A percentile compares a stretch with the other conserved stretches of the same genome.
These are phyloP conservation scores for Mycena leptocephala DNA, from an alignment of 768 basidiomycete genomes.

Conservation along the genomic window DNA sequence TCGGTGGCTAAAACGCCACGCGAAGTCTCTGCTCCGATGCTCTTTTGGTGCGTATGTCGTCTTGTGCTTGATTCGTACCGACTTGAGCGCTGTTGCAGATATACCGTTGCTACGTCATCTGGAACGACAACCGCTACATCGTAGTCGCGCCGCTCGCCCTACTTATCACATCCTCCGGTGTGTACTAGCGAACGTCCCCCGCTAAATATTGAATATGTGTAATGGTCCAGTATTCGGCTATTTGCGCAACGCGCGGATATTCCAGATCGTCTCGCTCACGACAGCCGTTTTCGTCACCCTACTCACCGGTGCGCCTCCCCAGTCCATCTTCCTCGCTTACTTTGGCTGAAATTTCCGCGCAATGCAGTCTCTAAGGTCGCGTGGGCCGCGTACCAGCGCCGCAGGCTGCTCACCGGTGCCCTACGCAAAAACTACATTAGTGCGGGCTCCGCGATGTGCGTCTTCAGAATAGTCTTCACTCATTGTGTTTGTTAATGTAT, in stretches of 20 bases:
- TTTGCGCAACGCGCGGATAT: background rate
- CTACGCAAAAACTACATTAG: constrained; percentile 3
- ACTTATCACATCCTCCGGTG: background rate
- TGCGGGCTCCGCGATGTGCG: constrained; percentile 15
- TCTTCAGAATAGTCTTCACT: no score
- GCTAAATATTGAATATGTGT: background rate
- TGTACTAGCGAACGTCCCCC: background rate
- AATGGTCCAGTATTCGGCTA: constrained; percentile 18
- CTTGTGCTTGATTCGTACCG: background rate
- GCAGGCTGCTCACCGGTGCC: background rate
- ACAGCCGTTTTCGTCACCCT: constrained; percentile 15
- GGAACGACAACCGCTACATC: constrained; percentile 13
- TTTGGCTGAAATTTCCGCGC: no score
- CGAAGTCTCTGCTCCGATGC: constrained; percentile 24
- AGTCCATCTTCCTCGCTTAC: background rate
- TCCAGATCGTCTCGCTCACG: constrained; percentile 23
- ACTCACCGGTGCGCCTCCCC: background rate
- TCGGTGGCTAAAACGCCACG: no score
- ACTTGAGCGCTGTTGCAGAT: constrained; percentile 14
- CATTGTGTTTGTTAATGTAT: background rate
- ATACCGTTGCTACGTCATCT: constrained; percentile 26
- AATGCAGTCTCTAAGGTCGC: constrained; percentile 5
- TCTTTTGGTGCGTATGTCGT: background rate
- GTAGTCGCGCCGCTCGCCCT: background rate
- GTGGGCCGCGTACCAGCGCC: constrained; percentile 16